Evolutionary conservation across 495 filamentous ascomycete genomes (phyloP).

Genomic region (Talaromyces stipitatus): DNA sequence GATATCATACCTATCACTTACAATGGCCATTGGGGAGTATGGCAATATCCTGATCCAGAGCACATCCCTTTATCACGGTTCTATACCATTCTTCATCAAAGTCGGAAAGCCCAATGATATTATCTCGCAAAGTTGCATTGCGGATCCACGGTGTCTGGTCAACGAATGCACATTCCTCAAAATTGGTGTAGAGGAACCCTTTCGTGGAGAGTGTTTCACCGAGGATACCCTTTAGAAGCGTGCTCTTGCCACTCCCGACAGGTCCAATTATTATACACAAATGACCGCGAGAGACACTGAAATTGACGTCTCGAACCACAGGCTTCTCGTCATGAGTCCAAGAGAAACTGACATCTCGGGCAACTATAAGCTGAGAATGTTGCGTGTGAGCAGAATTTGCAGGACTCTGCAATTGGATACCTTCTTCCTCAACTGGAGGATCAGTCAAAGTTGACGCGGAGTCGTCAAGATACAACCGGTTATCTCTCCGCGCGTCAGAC

Average conservation of each 20-base stretch:
- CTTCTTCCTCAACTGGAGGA: background rate
- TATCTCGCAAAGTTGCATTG: slow-evolving; percentile 52
- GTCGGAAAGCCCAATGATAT: slow-evolving; percentile 44
- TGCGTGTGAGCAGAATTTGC: background rate
- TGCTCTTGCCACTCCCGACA: slow-evolving; percentile 20
- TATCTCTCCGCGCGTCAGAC: slow-evolving; percentile 8
- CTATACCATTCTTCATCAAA: slow-evolving; percentile 53
- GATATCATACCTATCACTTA: slow-evolving; percentile 60
- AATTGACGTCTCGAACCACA: slow-evolving; percentile 31
- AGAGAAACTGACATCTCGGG: slow-evolving; percentile 41
- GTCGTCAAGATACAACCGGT: background rate
- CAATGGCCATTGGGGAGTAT: slow-evolving; percentile 55
- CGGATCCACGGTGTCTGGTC: slow-evolving; percentile 46
- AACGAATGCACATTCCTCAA: slow-evolving; percentile 40
- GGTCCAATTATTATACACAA: slow-evolving; percentile 20
- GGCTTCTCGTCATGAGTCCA: slow-evolving; percentile 41
- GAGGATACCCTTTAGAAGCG: slow-evolving; percentile 21
- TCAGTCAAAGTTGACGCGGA: background rate
- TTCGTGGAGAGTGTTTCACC: slow-evolving; percentile 26
- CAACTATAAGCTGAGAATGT: slow-evolving; percentile 10
- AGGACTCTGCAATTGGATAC: background rate
- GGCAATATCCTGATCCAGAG: slow-evolving; percentile 48
- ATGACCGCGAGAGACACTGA: slow-evolving; percentile 30
- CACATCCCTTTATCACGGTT: slow-evolving; percentile 53
- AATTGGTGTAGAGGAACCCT: slow-evolving; percentile 31